A percentile compares a stretch with the other conserved stretches of the same genome.
phyloP scores from a whole-genome alignment of 345 rosid species.

The Eutrema yunnanense region DNA sequence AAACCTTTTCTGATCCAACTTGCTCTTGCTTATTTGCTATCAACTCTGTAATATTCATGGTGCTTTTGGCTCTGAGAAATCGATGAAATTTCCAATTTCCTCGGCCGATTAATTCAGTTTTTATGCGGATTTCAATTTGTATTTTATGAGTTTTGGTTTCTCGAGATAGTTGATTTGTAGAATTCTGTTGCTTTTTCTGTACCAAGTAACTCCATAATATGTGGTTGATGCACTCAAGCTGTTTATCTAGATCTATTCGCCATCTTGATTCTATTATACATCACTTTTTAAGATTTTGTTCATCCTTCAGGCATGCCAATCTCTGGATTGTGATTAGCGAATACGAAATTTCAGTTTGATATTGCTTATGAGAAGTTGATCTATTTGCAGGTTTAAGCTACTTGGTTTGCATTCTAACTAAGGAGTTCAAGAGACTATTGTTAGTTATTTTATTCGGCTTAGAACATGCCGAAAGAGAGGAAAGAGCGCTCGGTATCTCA shows the following conservation, averaged over 20 bases:
- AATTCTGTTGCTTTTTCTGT: not conserved
- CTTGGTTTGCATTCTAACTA: not conserved
- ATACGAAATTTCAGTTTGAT: not conserved
- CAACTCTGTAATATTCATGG: not conserved
- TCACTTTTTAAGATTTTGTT: not conserved
- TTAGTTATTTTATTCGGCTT: not conserved
- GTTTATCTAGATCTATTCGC: not conserved
- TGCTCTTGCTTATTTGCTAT: not conserved
- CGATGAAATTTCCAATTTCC: not conserved
- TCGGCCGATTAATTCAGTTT: not conserved
- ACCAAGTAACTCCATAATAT: not conserved
- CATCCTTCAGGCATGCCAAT: not conserved
- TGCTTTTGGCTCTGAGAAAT: not conserved
- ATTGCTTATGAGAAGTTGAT: conserved; percentile 3
- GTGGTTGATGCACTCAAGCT: not conserved
- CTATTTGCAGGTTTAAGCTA: conserved; percentile 12
- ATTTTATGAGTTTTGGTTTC: not conserved
- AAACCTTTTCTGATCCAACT: not conserved
- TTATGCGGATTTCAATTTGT: not conserved
- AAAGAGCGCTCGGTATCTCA: conserved; percentile 67
- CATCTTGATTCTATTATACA: not conserved
- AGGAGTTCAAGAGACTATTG: not conserved
- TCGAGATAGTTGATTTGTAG: not conserved
- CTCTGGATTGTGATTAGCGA: not conserved
- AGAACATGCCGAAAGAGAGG: conserved; percentile 81